phyloP scores from a whole-genome alignment of 441 rosid species.

The Aleurites moluccanus region DNA sequence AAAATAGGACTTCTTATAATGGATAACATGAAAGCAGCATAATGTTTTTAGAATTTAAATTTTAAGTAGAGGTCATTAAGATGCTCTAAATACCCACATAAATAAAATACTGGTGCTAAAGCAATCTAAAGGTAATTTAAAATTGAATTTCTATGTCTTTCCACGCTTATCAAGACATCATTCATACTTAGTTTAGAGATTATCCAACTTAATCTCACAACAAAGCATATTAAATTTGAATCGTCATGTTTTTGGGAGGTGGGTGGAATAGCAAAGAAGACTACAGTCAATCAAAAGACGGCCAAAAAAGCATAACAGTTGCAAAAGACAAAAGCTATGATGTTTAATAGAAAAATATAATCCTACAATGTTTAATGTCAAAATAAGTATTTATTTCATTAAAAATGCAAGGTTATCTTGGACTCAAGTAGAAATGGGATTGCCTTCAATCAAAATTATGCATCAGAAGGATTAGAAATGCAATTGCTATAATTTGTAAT shows the following conservation, averaged over 20 bases:
- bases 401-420: neutral
- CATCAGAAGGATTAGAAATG: neutral
- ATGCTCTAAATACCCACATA: neutral
- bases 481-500: slow-evolving; percentile 15
- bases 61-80: neutral
- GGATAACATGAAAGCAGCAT: neutral
- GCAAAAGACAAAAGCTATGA: neutral
- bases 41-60: neutral
- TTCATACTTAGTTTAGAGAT: neutral
- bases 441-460: neutral
- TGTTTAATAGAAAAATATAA: neutral
- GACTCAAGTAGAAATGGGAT: neutral
- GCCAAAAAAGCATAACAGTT: neutral
- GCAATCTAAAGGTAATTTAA: slow-evolving; percentile 2
- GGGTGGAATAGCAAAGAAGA: neutral
- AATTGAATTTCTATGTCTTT: slow-evolving; percentile 4
- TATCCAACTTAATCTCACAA: neutral
- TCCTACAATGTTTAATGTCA: neutral
- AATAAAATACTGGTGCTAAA: slow-evolving; percentile 5
- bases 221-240: neutral
- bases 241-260: neutral
- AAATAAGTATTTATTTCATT: neutral
- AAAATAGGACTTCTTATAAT: neutral
- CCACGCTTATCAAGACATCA: neutral
- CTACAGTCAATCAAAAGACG: neutral